Evolutionary conservation across 1,139 yeast genomes (phyloP).

Genomic region (Pichia sp.): DNA sequence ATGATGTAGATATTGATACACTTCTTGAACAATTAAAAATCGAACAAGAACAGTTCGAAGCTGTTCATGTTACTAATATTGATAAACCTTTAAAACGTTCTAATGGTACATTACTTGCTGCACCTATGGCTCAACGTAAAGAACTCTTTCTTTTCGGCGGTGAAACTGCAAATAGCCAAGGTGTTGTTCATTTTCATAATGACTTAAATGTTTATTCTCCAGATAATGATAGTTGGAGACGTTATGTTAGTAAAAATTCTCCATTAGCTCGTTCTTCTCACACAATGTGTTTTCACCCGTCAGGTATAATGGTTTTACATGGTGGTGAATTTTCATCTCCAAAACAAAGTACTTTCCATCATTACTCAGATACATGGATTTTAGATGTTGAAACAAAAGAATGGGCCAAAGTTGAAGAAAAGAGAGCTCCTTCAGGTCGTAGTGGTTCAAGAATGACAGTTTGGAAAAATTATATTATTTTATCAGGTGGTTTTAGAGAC

Average conservation of each 20-base stretch:
- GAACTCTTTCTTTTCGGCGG: slow-evolving; percentile 90
- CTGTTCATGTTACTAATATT: slow-evolving; percentile 54
- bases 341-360: slow-evolving; percentile 91
- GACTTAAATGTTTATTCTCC: slow-evolving; percentile 70
- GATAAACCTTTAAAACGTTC: slow-evolving; percentile 61
- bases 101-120: slow-evolving; percentile 69
- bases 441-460: slow-evolving; percentile 88
- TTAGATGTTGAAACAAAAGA: slow-evolving; percentile 77
- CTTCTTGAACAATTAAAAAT: slow-evolving; percentile 70
- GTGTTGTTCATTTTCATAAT: slow-evolving; percentile 65
- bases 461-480: slow-evolving; percentile 83
- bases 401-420: slow-evolving; percentile 78
- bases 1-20: slow-evolving; percentile 83
- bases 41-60: slow-evolving; percentile 74
- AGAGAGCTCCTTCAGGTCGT: slow-evolving; percentile 74
- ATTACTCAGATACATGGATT: slow-evolving; percentile 94
- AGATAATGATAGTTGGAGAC: slow-evolving; percentile 79
- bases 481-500: slow-evolving; percentile 93
- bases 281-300: slow-evolving; percentile 89
- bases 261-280: slow-evolving; percentile 94
- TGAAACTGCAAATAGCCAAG: slow-evolving; percentile 50
- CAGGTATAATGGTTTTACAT: slow-evolving; percentile 76
- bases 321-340: slow-evolving; percentile 98
- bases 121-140: slow-evolving; percentile 67
- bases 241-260: slow-evolving; percentile 69